phyloP scores from a whole-genome alignment of 176 grass and related monocot species.

The Saccharum spontaneum region DNA sequence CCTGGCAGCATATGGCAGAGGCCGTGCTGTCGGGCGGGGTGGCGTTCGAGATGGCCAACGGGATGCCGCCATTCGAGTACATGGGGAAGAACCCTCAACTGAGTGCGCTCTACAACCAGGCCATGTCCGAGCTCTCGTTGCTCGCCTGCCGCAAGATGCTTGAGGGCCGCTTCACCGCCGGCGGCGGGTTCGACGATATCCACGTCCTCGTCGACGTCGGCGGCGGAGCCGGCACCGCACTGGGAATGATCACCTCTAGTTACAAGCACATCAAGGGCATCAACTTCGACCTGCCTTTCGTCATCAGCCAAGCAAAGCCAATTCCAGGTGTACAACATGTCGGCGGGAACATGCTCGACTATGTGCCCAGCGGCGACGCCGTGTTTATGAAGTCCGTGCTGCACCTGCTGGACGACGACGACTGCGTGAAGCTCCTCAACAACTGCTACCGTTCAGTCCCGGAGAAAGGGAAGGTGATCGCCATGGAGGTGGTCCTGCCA shows the following conservation, averaged over 20 bases:
- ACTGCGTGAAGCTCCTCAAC: not conserved
- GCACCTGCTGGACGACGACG: not conserved
- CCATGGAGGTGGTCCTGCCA: not conserved
- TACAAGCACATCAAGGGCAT: conserved; percentile 2
- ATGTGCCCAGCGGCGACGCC: conserved; percentile 33
- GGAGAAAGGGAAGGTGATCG: not conserved
- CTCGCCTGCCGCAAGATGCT: not conserved
- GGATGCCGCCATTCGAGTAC: not conserved
- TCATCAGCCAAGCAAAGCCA: not conserved
- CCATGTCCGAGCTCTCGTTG: not conserved
- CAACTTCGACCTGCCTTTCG: not conserved
- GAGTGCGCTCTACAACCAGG: not conserved
- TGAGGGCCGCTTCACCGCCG: not conserved
- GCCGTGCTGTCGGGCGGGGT: not conserved
- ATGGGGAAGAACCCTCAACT: not conserved
- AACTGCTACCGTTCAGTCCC: not conserved
- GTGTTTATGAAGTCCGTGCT: conserved; percentile 28
- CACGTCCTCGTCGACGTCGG: not conserved
- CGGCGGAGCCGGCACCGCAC: not conserved
- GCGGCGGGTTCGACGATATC: not conserved
- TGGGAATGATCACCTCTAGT: not conserved
- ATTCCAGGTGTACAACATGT: conserved; percentile 15
- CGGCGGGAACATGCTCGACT: conserved; percentile 29
- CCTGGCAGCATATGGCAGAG: not conserved
- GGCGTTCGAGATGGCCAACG: not conserved